Base-by-base conservation (phyloP, 2,329 filamentous ascomycete species). In the Phyllosticta citribraziliensis region DNA sequence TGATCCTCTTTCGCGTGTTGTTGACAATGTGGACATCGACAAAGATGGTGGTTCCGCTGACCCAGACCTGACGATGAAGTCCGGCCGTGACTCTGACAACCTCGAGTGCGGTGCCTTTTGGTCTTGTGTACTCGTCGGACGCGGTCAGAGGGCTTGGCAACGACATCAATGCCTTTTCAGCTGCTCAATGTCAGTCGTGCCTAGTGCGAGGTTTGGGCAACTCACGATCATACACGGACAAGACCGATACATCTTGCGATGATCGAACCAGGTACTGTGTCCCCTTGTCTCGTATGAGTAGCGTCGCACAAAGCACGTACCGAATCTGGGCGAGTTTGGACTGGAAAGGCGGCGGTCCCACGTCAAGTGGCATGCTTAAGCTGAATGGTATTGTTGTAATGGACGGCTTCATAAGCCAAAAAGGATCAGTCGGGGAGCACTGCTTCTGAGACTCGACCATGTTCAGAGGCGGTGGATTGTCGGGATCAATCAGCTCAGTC, bases 21-120 rank as follows among this genome's bases (percentile, higher is more conserved):
- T 83, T 83, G 51, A 72, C 70, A 47, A 82, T 72, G 60, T 81
- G 78, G 2, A 82, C 73, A 64, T 83, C 80, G 17, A 81, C 77
- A 63, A 82, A 83, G 35, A 83, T 78, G 64, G 73, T 79, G 22
- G 79, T 79, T 17, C 80, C 81, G 64, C 79, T 82, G 59, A 83
- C 79, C 81, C 81, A 83, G 27, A 82, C 81, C 68, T 83, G 80
- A n/a, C 81, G 76, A 67, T 83, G 80, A 9, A 83, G 66, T 6
- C 80, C 80, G 27, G 80, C 80, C 20, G 80, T 82, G 19, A 82
- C 67, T 59, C 73, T 74, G 24, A 82, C 69, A 10, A 73, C 74
- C 62, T 82, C 79, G 1, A 76, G 62, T 1, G 70, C 70, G 27
- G 68, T 69, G 51, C 76, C 72, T 27, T 73, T 73, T 27, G 75